A percentile compares a stretch with the other conserved stretches of the same genome.
Evolutionary conservation across 805 yeast genomes (phyloP).

Genomic region (Wickerhamomyces strasburgensis): DNA sequence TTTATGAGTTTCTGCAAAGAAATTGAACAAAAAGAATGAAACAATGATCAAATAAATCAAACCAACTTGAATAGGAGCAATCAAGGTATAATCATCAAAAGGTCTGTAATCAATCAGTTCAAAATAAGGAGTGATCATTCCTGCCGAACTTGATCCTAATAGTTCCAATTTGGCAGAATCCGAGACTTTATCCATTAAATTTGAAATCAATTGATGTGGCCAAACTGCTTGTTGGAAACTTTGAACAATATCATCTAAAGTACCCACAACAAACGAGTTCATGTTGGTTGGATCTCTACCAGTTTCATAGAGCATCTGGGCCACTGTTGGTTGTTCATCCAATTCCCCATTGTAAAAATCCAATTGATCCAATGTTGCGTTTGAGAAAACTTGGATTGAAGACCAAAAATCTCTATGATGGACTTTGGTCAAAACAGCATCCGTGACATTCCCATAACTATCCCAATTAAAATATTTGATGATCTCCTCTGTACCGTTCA

Average conservation of each 20-base stretch:
- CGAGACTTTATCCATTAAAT: slow-evolving; percentile 23
- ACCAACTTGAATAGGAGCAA: slow-evolving; percentile 74
- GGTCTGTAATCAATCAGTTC: slow-evolving; percentile 45
- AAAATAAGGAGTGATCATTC: slow-evolving; percentile 29
- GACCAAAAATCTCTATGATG: slow-evolving; percentile 3
- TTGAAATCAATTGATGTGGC: slow-evolving; percentile 27
- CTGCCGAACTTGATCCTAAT: slow-evolving; percentile 16
- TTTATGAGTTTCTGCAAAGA: slow-evolving; percentile 52
- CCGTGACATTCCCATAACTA: slow-evolving; percentile 21
- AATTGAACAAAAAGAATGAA: slow-evolving; percentile 64
- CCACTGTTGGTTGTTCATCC: slow-evolving; percentile 32
- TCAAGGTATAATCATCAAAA: slow-evolving; percentile 40
- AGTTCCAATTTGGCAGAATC: slow-evolving; percentile 23
- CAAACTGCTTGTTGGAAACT: slow-evolving; percentile 22
- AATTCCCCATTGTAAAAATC: slow-evolving; percentile 5
- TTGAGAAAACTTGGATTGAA: slow-evolving; percentile 1
- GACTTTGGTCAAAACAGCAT: slow-evolving; percentile 18
- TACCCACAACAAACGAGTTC: slow-evolving; percentile 39
- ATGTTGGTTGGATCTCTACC: slow-evolving; percentile 58
- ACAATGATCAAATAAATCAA: slow-evolving; percentile 65
- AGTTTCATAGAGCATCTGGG: slow-evolving; percentile 49
- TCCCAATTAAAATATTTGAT: slow-evolving; percentile 17
- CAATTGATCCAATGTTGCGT: slow-evolving; percentile 12
- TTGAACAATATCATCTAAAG: slow-evolving; percentile 33
- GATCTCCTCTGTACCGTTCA: slow-evolving; percentile 24